Percentiles rank a stretch among this genome's conserved stretches.
Evolutionary conservation across 371 early-diverging fungal genomes (phyloP).

Genomic region (Thermomucor indicae-seudaticae): DNA sequence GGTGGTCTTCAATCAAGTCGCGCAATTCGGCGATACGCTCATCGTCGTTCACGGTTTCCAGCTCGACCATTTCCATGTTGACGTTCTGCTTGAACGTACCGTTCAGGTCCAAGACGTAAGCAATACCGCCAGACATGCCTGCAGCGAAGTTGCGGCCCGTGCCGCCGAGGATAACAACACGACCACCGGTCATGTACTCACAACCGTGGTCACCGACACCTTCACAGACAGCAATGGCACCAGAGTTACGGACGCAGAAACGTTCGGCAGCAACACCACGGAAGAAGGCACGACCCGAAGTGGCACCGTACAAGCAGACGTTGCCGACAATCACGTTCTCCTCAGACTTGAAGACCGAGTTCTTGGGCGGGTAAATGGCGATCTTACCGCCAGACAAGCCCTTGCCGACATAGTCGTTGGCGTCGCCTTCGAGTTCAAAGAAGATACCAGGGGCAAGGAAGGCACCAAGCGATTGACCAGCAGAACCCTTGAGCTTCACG

Average conservation of each 20-base stretch:
- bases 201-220: slow-evolving; percentile 98
- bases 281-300: slow-evolving; percentile 88
- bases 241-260: slow-evolving; percentile 97
- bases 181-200: slow-evolving; percentile 98
- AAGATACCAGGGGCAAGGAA: slow-evolving; percentile 91
- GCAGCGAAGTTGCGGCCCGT: slow-evolving; percentile 95
- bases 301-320: slow-evolving; percentile 96
- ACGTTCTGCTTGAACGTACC: slow-evolving; percentile 62
- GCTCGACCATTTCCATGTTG: slow-evolving; percentile 89
- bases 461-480: slow-evolving; percentile 95
- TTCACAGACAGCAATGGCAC: slow-evolving; percentile 93
- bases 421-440: slow-evolving; percentile 93
- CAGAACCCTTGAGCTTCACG: slow-evolving; percentile 86
- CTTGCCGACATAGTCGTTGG: slow-evolving; percentile 98
- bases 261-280: slow-evolving; percentile 95
- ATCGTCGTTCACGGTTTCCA: slow-evolving; percentile 73
- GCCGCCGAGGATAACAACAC: slow-evolving; percentile 77
- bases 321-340: slow-evolving; percentile 94
- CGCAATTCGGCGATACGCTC: slow-evolving; percentile 78
- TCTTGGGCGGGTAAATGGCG: slow-evolving; percentile 85
- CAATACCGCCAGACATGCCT: slow-evolving; percentile 93
- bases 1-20: slow-evolving; percentile 78
- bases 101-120: slow-evolving; percentile 73
- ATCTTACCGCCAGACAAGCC: slow-evolving; percentile 92
- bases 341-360: slow-evolving; percentile 70